Percentiles rank a stretch among this genome's conserved stretches.
phyloP scores from a whole-genome alignment of 176 grass and related monocot species.

The Aegilops sharonensis region DNA sequence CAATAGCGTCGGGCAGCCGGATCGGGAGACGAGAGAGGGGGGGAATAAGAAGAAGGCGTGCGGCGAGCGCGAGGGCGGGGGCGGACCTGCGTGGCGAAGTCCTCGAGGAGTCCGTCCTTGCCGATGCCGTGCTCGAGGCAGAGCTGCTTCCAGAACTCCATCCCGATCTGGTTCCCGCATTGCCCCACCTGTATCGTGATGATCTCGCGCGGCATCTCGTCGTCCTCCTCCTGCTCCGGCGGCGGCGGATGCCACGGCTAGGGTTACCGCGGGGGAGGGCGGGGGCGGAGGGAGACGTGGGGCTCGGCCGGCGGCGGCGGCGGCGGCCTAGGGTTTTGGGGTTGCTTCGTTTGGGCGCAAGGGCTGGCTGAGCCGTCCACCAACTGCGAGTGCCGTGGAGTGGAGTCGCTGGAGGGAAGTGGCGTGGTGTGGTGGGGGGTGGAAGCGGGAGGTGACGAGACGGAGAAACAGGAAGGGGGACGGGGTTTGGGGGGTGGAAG shows the following conservation, averaged over 20 bases:
- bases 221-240: neutral
- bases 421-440: neutral
- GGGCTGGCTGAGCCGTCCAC: neutral
- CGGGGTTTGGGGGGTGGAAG: neutral
- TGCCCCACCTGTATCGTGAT: conserved; percentile 99
- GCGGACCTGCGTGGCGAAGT: conserved; percentile 89
- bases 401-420: neutral
- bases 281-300: neutral
- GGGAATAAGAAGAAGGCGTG: neutral
- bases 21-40: neutral
- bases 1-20: neutral
- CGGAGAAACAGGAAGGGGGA: neutral
- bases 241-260: neutral
- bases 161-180: conserved; percentile 99
- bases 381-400: conserved; percentile 6
- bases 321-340: conserved; percentile 39
- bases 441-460: neutral
- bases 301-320: neutral
- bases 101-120: conserved; percentile 98
- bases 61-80: neutral
- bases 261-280: neutral
- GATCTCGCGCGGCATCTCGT: conserved; percentile 94
- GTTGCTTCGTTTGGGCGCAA: conserved; percentile 36
- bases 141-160: conserved; percentile 99
- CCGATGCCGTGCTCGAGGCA: conserved; percentile 99